Evolutionary conservation across 164 flowering plant genomes (phyloP).

Genomic region (Warburgia ugandensis): DNA sequence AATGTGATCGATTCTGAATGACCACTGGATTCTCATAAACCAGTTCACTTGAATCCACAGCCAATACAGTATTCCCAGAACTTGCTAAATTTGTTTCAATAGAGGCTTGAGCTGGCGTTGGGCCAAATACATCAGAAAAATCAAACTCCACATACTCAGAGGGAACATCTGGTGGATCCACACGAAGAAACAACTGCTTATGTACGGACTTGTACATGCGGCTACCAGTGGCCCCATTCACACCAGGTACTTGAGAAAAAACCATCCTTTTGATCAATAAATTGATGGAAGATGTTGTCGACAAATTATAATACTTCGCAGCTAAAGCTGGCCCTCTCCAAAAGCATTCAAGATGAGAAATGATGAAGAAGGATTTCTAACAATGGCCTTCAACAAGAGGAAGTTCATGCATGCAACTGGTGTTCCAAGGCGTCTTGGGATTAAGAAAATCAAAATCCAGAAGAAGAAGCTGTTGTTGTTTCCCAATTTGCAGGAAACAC

Average conservation of each 20-base stretch:
- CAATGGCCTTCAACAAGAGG: slow-evolving; percentile 55
- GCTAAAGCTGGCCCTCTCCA: slow-evolving; percentile 19
- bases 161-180: slow-evolving; percentile 25
- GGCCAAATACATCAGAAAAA: slow-evolving; percentile 89
- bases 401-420: slow-evolving; percentile 39
- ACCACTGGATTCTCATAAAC: slow-evolving; percentile 56
- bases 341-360: slow-evolving; percentile 9
- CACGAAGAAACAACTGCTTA: slow-evolving; percentile 32
- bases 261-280: slow-evolving; percentile 45
- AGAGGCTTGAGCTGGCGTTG: slow-evolving; percentile 37
- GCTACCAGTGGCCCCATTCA: slow-evolving; percentile 17
- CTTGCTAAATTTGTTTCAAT: slow-evolving; percentile 18
- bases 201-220: slow-evolving; percentile 27
- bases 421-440: slow-evolving; percentile 59
- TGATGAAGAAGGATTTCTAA: slow-evolving; percentile 43
- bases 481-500: slow-evolving; percentile 86
- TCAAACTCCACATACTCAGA: slow-evolving; percentile 61
- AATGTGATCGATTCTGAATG: slow-evolving; percentile 59
- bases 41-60: slow-evolving; percentile 24
- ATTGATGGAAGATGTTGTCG: background rate
- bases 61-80: slow-evolving; percentile 17
- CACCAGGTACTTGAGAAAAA: slow-evolving; percentile 38
- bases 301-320: slow-evolving; percentile 5
- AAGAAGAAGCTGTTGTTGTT: slow-evolving; percentile 57
- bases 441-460: slow-evolving; percentile 61